These are phyloP conservation scores for Fomitopsis pinicola DNA, from an alignment of 1,284 basidiomycete species.

Conservation along the genomic window DNA sequence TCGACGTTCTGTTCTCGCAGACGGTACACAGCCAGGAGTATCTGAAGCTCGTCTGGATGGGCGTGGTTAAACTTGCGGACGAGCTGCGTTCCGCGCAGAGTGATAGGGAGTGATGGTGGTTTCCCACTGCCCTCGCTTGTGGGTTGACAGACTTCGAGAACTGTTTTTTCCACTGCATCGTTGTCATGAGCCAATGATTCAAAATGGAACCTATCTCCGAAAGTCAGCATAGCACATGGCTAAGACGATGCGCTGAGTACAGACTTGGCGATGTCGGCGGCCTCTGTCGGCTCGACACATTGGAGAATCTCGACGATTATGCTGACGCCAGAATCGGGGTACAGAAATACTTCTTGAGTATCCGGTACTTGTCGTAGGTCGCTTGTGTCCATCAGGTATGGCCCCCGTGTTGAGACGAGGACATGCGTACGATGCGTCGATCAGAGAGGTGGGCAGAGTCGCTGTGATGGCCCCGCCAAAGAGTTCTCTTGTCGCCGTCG, in stretches of 20 bases:
- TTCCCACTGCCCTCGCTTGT: slow-evolving; percentile 30
- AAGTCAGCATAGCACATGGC: not conserved
- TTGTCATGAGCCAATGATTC: slow-evolving; percentile 92
- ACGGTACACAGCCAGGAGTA: slow-evolving; percentile 79
- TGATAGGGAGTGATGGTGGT: slow-evolving; percentile 51
- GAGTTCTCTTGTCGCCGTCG: slow-evolving; percentile 32
- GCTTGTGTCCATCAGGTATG: slow-evolving; percentile 37
- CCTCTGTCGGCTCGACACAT: slow-evolving; percentile 57
- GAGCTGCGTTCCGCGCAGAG: slow-evolving; percentile 66
- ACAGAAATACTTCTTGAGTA: slow-evolving; percentile 92
- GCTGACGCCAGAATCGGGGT: slow-evolving; percentile 65
- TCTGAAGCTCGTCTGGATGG: slow-evolving; percentile 61
- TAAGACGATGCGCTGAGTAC: slow-evolving; percentile 9
- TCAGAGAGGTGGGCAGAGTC: slow-evolving; percentile 51
- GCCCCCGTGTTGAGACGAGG: not conserved
- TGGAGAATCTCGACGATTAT: slow-evolving; percentile 87
- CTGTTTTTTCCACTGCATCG: slow-evolving; percentile 53
- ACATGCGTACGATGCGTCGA: slow-evolving; percentile 83
- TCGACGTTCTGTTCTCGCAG: slow-evolving; percentile 69
- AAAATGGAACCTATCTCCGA: slow-evolving; percentile 77
- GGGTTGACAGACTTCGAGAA: slow-evolving; percentile 39
- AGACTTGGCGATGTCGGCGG: slow-evolving; percentile 68
- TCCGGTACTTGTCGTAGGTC: slow-evolving; percentile 93
- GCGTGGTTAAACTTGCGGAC: slow-evolving; percentile 76
- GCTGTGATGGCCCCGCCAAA: slow-evolving; percentile 84